These are phyloP conservation scores for Sporothrix curviconia DNA, from an alignment of 2,329 filamentous ascomycete genomes.

Conservation along the genomic window DNA sequence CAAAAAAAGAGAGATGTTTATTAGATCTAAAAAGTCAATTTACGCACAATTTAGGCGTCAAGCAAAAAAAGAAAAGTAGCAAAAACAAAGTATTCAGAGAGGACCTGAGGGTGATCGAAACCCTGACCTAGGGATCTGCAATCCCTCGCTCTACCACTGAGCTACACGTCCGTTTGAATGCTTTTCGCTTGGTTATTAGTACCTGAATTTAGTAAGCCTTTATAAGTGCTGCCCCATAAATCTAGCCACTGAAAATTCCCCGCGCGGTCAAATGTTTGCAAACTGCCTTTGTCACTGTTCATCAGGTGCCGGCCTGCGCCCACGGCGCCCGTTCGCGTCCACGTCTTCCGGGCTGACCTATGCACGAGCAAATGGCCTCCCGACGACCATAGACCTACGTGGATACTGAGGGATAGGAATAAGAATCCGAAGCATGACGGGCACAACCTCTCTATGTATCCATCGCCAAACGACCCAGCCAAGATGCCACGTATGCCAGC, in stretches of 20 bases:
- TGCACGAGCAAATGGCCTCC: neutral
- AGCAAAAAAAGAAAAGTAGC: conserved; percentile 8
- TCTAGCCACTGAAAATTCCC: neutral
- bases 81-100: conserved; percentile 9
- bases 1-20: neutral
- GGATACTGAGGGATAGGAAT: neutral
- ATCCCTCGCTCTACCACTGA: conserved; percentile 19
- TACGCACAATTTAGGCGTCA: too few relatives aligned
- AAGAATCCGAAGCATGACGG: neutral
- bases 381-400: neutral
- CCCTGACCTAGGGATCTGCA: conserved; percentile 18
- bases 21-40: neutral
- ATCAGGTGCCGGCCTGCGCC: too few relatives aligned
- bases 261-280: neutral
- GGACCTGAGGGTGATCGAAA: conserved; percentile 17
- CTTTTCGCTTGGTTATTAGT: neutral
- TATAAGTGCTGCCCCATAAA: neutral
- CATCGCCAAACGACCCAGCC: conserved; percentile 7
- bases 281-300: neutral
- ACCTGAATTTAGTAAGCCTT: neutral
- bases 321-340: neutral
- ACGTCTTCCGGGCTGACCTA: conserved; percentile 11
- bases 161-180: conserved; percentile 14
- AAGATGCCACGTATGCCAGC: conserved; percentile 2
- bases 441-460: neutral